These are phyloP conservation scores for Wallacemonas sp. DNA, from an alignment of 208 protist genomes.

Conservation along the genomic window DNA sequence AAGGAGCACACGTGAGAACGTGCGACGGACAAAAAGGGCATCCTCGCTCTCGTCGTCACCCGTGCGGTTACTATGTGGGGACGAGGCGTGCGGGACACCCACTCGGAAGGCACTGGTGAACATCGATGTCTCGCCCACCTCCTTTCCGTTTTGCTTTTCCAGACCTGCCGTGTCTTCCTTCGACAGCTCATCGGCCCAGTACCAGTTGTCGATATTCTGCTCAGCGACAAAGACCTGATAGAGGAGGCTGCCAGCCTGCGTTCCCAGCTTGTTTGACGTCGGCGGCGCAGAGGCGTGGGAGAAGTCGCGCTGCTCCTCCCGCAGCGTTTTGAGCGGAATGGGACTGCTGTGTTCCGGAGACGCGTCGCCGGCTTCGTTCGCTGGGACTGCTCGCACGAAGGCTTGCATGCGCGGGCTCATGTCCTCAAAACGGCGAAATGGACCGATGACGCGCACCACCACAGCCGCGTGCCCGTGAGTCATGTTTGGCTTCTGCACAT, in stretches of 20 bases:
- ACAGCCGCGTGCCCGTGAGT: conserved; percentile 57
- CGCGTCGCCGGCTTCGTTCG: neutral
- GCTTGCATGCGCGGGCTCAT: conserved; percentile 22
- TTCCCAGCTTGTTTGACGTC: neutral
- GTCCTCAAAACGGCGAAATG: conserved; percentile 16
- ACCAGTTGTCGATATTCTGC: conserved; percentile 65
- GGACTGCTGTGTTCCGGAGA: neutral
- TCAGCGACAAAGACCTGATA: conserved; percentile 56
- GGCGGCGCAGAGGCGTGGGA: neutral
- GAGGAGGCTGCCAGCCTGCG: conserved; percentile 9
- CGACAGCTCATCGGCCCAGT: conserved; percentile 16
- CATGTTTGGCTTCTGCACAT: conserved; percentile 17
- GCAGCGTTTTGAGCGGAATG: neutral
- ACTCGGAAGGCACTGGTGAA: conserved; percentile 5
- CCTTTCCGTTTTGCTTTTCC: neutral
- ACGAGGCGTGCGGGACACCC: neutral
- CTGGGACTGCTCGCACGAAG: no score
- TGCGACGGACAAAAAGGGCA: neutral
- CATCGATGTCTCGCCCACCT: neutral
- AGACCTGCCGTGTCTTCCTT: neutral
- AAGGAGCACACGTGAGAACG: conserved; percentile 33
- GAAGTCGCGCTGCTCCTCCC: conserved; percentile 9
- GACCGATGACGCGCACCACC: conserved; percentile 53
- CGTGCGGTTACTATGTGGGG: neutral
- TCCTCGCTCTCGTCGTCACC: neutral